phyloP scores from a whole-genome alignment of 306 rosid genomes.

The cucumber (Cucumis sativus) region DNA sequence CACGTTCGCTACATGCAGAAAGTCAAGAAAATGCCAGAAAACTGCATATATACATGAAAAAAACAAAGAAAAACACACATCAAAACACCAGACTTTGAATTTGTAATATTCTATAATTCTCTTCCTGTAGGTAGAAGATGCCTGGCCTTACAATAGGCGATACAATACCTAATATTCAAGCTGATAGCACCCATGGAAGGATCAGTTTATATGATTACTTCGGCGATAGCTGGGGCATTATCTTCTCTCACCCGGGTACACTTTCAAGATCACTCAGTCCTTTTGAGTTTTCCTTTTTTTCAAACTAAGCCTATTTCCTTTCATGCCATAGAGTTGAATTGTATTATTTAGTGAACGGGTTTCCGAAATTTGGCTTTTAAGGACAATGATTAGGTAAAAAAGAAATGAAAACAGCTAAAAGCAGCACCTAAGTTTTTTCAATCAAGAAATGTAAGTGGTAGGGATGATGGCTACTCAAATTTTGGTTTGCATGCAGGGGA shows the following conservation, averaged over 20 bases:
- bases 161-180: slow-evolving; percentile 54
- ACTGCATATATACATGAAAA: neutral
- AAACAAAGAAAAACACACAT: neutral
- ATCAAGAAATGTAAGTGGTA: too few relatives aligned
- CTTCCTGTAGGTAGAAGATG: slow-evolving; percentile 18
- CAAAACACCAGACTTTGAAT: neutral
- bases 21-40: slow-evolving; percentile 10
- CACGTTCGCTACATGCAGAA: slow-evolving; percentile 77
- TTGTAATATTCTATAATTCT: neutral
- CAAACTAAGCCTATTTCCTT: too few relatives aligned
- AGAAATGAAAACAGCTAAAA: too few relatives aligned
- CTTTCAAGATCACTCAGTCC: too few relatives aligned
- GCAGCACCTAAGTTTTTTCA: too few relatives aligned
- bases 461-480: too few relatives aligned
- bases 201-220: slow-evolving; percentile 44
- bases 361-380: too few relatives aligned
- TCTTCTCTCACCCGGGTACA: slow-evolving; percentile 79
- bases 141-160: slow-evolving; percentile 84
- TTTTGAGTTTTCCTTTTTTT: too few relatives aligned
- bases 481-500: slow-evolving; percentile 30
- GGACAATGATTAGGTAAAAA: too few relatives aligned
- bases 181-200: slow-evolving; percentile 60
- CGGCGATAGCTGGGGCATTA: slow-evolving; percentile 41
- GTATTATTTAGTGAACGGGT: too few relatives aligned
- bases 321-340: too few relatives aligned